These are phyloP conservation scores for Phialocephala subalpina DNA, from an alignment of 2,329 filamentous ascomycete genomes.

Conservation along the genomic window DNA sequence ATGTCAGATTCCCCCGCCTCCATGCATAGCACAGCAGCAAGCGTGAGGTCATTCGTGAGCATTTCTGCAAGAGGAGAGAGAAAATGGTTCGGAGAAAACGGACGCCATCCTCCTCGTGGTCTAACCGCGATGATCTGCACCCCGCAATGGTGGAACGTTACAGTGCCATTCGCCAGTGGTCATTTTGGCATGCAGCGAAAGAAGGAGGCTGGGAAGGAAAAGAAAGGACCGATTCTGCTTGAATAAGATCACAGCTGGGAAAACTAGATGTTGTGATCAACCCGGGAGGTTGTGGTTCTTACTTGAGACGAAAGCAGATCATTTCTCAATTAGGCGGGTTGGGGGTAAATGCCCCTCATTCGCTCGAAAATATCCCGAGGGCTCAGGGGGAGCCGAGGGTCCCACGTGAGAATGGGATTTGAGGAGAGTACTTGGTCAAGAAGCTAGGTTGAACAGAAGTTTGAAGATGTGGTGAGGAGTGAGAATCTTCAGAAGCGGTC, in stretches of 20 bases:
- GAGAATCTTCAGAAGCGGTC: too few species aligned
- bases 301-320: slow-evolving; percentile 1
- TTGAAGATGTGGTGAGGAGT: too few species aligned
- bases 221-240: slow-evolving; percentile 9
- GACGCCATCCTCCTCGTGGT: slow-evolving; percentile 9
- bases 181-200: not conserved
- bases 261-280: not conserved
- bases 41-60: slow-evolving; percentile 1
- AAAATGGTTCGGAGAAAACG: not conserved
- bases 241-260: not conserved
- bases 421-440: too few species aligned
- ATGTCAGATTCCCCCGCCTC: slow-evolving; percentile 9
- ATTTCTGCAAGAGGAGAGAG: not conserved
- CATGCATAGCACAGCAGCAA: not conserved
- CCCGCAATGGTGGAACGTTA: slow-evolving; percentile 15
- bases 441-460: too few species aligned
- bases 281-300: not conserved
- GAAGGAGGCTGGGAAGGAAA: not conserved
- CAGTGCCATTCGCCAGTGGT: slow-evolving; percentile 1
- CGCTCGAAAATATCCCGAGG: slow-evolving; percentile 4
- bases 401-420: not conserved
- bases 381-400: not conserved
- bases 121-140: slow-evolving; percentile 9
- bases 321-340: not conserved
- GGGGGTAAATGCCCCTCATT: slow-evolving; percentile 3